Base-by-base conservation (phyloP, 768 basidiomycete species). In the Termitomyces sp. region DNA sequence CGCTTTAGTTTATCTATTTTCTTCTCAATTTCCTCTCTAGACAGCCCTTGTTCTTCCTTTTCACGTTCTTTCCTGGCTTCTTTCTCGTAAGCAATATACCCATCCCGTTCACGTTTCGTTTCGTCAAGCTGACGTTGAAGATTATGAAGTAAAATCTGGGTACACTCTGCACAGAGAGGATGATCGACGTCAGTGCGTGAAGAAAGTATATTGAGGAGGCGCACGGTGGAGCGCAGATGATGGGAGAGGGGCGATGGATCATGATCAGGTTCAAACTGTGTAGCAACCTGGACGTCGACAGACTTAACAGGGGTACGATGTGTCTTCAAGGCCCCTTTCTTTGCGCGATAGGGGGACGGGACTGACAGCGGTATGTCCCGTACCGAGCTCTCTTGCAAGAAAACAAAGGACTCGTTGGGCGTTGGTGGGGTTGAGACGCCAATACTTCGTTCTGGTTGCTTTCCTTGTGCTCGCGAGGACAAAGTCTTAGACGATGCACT, bases 121-220 rank as follows among this genome's bases (percentile, higher is more conserved):
- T 97, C 94, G 57, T 96, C 93, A 16, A 96, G 77, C 66, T 93
- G 87, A 46, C 81, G 80, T 63, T 89, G 85, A 32, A 98, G 81
- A 26, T 83, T 84, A 1, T 77, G 77, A 31, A 95, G 81, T 34
- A 98, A 73, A 48, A 88, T 80, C 65, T 90, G 87, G 3, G 94
- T 92, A 71, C 97, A 99, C 66, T 98, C 96, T 0, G 89, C 85
- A 70, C 97, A 99, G 8, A 99, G 79, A 5, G 97, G 97, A 68
- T 98, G 94, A 68, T 94, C 92, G 44, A 95, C 83, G 32, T 89
- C 88, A 53, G 88, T 86, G 43, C 86, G 79, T 56, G 86, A 82
- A 13, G 90, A 90, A 44, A 93, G 77, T 31, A 92, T 69, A 68
- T 88, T 89, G 68, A 91, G 87, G 39, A 94, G 77, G 20, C 84